Evolutionary conservation across 2,329 filamentous ascomycete genomes (phyloP).

Genomic region (Ambrosiella cleistominuta): DNA sequence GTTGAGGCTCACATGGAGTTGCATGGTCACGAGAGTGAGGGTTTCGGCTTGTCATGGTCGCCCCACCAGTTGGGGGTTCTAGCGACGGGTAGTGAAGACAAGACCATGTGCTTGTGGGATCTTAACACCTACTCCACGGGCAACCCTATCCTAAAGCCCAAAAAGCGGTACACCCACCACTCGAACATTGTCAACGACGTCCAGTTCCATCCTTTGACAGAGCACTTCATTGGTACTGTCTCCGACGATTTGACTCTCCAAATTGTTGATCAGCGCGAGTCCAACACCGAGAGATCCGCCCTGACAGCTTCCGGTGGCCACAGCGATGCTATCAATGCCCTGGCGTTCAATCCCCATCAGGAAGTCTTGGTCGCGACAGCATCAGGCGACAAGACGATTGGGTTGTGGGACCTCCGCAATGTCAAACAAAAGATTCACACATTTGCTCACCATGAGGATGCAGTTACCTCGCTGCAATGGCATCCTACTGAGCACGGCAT

Average conservation of each 20-base stretch:
- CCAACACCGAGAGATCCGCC: constrained; percentile 47
- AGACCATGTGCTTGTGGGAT: constrained; percentile 86
- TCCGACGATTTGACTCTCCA: constrained; percentile 91
- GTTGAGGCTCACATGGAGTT: constrained; percentile 73
- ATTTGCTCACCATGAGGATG: constrained; percentile 72
- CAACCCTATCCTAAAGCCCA: constrained; percentile 52
- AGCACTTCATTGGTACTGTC: constrained; percentile 73
- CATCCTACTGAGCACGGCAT: constrained; percentile 81
- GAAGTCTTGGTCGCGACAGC: constrained; percentile 83
- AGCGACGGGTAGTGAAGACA: constrained; percentile 80
- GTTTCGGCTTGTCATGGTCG: constrained; percentile 87
- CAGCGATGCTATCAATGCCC: constrained; percentile 82
- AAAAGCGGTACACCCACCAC: constrained; percentile 70
- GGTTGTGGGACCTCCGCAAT: constrained; percentile 87
- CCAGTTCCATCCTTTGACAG: constrained; percentile 78
- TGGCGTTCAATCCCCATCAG: constrained; percentile 84
- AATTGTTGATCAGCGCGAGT: constrained; percentile 68
- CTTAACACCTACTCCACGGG: constrained; percentile 56
- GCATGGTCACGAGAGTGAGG: constrained; percentile 69
- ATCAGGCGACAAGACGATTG: constrained; percentile 88
- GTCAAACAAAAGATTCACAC: constrained; percentile 79
- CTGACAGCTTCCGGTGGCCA: constrained; percentile 59
- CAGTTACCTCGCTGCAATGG: constrained; percentile 86
- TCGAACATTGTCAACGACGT: constrained; percentile 89
- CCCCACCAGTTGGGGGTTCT: constrained; percentile 67